Conservation (phyloP, 139 green algal species). For the Penium margaritaceum region DNA sequence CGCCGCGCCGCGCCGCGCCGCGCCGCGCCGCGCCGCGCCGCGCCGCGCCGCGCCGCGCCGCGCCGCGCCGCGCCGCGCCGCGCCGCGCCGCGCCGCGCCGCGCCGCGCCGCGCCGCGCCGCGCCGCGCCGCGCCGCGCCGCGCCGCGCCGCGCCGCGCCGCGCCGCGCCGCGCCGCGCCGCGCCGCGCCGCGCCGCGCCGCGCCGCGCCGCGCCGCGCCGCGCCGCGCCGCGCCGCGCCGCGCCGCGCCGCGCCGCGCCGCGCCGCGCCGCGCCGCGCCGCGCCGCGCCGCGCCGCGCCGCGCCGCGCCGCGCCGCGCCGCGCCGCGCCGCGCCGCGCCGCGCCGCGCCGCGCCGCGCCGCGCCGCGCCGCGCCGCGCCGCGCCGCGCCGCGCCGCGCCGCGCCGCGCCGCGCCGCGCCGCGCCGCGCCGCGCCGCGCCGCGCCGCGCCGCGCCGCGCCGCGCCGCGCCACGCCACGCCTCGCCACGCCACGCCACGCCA, state of each 20-base stretch:
- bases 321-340: background rate
- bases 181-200: background rate
- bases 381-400: background rate
- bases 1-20: constrained; percentile 5
- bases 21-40: constrained; percentile 5
- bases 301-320: background rate
- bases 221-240: background rate
- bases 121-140: constrained; percentile 7
- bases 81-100: constrained; percentile 7
- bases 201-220: background rate
- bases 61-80: constrained; percentile 3
- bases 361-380: background rate
- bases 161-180: background rate
- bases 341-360: background rate
- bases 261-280: background rate
- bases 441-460: background rate
- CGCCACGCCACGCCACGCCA: no score
- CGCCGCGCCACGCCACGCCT: background rate
- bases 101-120: constrained; percentile 7
- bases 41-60: constrained; percentile 3
- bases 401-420: background rate
- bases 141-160: constrained; percentile 1
- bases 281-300: constrained; percentile 1
- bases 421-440: background rate
- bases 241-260: background rate